Conservation (phyloP, 1,284 basidiomycete genomes). For the Melampsora abietis-canadensis region DNA sequence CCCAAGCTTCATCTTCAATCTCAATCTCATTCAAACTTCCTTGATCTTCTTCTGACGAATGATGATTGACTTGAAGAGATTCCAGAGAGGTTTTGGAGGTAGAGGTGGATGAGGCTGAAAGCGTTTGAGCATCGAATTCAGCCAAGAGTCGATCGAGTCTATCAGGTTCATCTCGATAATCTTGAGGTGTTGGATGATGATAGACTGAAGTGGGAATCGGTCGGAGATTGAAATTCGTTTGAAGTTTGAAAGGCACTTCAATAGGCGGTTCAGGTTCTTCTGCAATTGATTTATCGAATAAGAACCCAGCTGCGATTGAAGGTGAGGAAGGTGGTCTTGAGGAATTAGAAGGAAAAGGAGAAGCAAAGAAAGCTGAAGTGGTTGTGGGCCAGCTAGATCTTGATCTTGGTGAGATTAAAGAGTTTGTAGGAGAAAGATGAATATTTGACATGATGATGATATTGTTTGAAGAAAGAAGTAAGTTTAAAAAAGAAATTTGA, state of each 20-base stretch:
- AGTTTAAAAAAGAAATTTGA: too few species aligned
- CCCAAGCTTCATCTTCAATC: slow-evolving; percentile 2
- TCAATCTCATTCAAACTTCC: background rate
- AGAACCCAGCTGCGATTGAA: background rate
- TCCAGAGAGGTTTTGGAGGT: background rate
- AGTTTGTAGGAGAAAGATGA: too few species aligned
- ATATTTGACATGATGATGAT: too few species aligned
- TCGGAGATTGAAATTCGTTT: background rate
- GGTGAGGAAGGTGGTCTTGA: background rate
- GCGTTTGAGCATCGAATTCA: slow-evolving; percentile 7
- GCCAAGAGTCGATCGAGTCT: slow-evolving; percentile 20
- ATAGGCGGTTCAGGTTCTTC: background rate
- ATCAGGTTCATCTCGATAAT: background rate
- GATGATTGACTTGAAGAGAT: background rate
- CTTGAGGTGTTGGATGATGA: background rate
- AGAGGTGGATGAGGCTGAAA: background rate
- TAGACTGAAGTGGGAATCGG: background rate
- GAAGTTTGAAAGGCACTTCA: background rate
- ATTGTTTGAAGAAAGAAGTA: too few species aligned
- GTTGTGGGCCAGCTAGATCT: slow-evolving; percentile 1
- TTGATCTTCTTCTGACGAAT: background rate
- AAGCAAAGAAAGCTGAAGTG: slow-evolving; percentile 17
- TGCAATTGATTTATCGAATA: background rate
- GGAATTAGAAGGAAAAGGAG: slow-evolving; percentile 11
- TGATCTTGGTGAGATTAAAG: background rate